These are phyloP conservation scores for Sabuloglossum arenarium DNA, from an alignment of 495 filamentous ascomycete genomes.

Conservation along the genomic window DNA sequence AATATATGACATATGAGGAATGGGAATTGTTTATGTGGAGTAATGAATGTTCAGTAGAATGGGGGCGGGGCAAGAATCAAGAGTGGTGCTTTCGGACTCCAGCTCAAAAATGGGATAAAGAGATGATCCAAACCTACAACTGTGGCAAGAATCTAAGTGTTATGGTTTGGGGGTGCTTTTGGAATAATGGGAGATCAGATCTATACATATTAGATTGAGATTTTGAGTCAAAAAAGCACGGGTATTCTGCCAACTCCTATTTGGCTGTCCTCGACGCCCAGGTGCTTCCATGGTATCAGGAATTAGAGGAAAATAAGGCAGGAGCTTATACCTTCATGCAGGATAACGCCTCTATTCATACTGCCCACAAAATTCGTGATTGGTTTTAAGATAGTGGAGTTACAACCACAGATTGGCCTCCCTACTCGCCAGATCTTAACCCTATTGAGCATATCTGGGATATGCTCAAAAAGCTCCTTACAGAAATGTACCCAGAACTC, in stretches of 20 bases:
- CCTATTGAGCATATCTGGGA: conserved; percentile 10
- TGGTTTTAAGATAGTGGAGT: conserved; percentile 6
- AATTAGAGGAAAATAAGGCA: background rate
- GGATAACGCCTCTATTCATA: background rate
- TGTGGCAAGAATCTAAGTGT: conserved; percentile 9
- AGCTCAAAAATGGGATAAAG: conserved; percentile 8
- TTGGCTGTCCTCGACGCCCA: background rate
- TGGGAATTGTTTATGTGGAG: too few relatives aligned
- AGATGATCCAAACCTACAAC: conserved; percentile 7
- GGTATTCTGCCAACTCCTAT: conserved; percentile 1
- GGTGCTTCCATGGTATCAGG: background rate
- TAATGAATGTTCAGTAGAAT: conserved; percentile 11
- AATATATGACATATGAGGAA: too few relatives aligned
- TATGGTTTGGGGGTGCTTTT: conserved; percentile 11
- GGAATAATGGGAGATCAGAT: conserved; percentile 1
- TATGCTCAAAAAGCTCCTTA: conserved; percentile 7
- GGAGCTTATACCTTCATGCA: background rate
- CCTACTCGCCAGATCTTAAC: conserved; percentile 11
- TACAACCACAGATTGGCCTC: conserved; percentile 6
- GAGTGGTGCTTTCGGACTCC: conserved; percentile 7
- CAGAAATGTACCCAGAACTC: too few relatives aligned
- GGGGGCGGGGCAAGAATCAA: conserved; percentile 5
- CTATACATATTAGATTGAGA: conserved; percentile 8
- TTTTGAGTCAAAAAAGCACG: conserved; percentile 8
- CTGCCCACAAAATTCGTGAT: background rate